phyloP scores from a whole-genome alignment of 2,329 filamentous ascomycete species.

The Pseudocercospora ulei region DNA sequence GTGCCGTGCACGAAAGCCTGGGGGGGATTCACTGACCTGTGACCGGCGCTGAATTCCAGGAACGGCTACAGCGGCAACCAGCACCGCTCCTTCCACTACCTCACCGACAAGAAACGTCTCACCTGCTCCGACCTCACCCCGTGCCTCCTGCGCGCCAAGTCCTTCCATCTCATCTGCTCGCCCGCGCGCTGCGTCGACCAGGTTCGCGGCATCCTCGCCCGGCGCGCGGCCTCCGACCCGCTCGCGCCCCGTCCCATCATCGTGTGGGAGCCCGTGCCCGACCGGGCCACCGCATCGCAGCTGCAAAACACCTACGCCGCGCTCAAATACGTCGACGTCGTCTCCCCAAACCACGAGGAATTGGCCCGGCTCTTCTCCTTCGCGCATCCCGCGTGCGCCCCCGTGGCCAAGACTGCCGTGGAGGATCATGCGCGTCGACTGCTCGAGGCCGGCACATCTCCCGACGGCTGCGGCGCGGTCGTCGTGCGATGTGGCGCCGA shows the following conservation, averaged over 20 bases:
- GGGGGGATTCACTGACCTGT: too few species aligned
- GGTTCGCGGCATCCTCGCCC: slow-evolving; percentile 55
- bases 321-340: slow-evolving; percentile 48
- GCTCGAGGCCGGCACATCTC: slow-evolving; percentile 29
- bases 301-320: slow-evolving; percentile 47
- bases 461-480: slow-evolving; percentile 42
- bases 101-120: slow-evolving; percentile 74
- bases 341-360: slow-evolving; percentile 78
- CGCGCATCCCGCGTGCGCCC: slow-evolving; percentile 16
- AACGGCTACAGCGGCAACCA: slow-evolving; percentile 66
- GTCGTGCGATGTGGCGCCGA: slow-evolving; percentile 62
- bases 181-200: slow-evolving; percentile 66
- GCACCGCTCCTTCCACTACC: slow-evolving; percentile 61
- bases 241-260: slow-evolving; percentile 50
- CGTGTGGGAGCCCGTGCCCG: slow-evolving; percentile 92
- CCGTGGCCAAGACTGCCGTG: slow-evolving; percentile 35
- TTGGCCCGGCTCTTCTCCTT: slow-evolving; percentile 72
- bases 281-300: slow-evolving; percentile 65
- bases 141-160: slow-evolving; percentile 58
- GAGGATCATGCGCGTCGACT: slow-evolving; percentile 35
- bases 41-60: too few species aligned
- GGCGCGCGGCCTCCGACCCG: slow-evolving; percentile 8
- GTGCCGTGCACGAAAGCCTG: too few species aligned
- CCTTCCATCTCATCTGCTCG: slow-evolving; percentile 82
- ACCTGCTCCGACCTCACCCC: slow-evolving; percentile 61